Base-by-base conservation (phyloP, 345 rosid genomes). In the Linum lewisii region DNA sequence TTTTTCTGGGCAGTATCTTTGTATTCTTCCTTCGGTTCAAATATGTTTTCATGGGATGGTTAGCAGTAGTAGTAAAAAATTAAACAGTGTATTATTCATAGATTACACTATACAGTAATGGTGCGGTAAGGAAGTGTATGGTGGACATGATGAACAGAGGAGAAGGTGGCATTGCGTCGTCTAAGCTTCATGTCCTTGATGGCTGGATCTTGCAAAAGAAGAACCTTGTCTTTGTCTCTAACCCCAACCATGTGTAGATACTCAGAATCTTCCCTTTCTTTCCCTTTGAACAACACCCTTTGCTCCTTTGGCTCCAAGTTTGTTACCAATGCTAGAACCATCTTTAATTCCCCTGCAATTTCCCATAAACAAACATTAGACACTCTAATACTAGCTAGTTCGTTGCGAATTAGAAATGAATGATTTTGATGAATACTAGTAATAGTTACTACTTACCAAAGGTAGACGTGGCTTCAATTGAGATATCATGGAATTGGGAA, bases 211-310 rank as follows among this genome's bases (percentile, higher is more conserved):
- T 93, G 78, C 58, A 93, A 63, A 72, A 93, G 60, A 24, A 93
- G 71, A 36, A 93, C 80, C 63, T 93, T 88, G 78, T 88, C 87
- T 66, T 81, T 83, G 77, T 88, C 95, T 65, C 78, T 75, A 61
- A 93, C 91, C 2, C 99, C 99, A 44, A 85, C 86, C 99, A 93
- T 88, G 91, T 88, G 97, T 63, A 93, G 60, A 66, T 67, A 79
- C 58, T 88, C 99, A 24, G 63, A 32, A 58, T 86, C 85, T 26
- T 85, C 99, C 73, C 88, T 85, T 60, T 93, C 95, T 72, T 83
- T 93, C 49, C 99, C 99, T 77, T 77, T 86, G 89, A 79, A 93
- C 57, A 88, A n/a, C 36, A 88, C 44, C 72, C 97, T 80, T 51
- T 93, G 97, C 77, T 85, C 95, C 42, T 67, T 73, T 63, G 93